Percentiles rank a stretch among this genome's conserved stretches.
These are phyloP conservation scores for Pyrenochaeta sp. DNA, from an alignment of 2,329 filamentous ascomycete species.

Conservation along the genomic window DNA sequence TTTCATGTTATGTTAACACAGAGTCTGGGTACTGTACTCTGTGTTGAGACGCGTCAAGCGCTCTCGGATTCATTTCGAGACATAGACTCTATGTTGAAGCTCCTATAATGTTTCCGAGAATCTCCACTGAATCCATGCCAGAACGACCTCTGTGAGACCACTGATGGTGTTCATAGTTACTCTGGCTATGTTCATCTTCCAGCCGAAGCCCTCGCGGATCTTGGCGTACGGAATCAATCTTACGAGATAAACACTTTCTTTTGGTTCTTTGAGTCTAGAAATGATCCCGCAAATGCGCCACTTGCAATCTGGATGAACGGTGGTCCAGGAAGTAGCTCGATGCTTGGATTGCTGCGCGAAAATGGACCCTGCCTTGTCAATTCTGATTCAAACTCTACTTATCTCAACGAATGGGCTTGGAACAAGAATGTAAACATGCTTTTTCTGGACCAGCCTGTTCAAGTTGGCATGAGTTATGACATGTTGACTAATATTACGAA, in stretches of 20 bases:
- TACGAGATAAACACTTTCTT: constrained; percentile 68
- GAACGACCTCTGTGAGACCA: constrained; percentile 63
- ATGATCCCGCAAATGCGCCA: constrained; percentile 63
- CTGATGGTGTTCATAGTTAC: constrained; percentile 63
- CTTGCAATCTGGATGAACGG: constrained; percentile 68
- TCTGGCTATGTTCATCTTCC: constrained; percentile 67
- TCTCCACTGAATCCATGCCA: too few species aligned
- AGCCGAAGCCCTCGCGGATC: constrained; percentile 50
- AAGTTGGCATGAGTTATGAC: constrained; percentile 62
- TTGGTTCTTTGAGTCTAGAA: constrained; percentile 69
- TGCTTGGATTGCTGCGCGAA: constrained; percentile 45
- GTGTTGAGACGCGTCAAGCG: too few species aligned
- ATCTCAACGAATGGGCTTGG: constrained; percentile 67
- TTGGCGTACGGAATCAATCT: too few species aligned
- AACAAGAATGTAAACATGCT: constrained; percentile 66
- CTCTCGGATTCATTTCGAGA: too few species aligned
- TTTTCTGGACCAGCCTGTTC: constrained; percentile 70
- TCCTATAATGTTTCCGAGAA: too few species aligned
- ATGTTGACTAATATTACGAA: constrained; percentile 47
- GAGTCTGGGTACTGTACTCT: too few species aligned
- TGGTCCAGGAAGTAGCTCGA: constrained; percentile 62
- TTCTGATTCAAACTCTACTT: constrained; percentile 58
- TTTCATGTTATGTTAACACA: too few species aligned
- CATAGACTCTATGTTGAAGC: too few species aligned
- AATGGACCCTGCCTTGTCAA: constrained; percentile 64